Conservation (phyloP, 2,329 filamentous ascomycete genomes). For the Hypomyces perniciosus region DNA sequence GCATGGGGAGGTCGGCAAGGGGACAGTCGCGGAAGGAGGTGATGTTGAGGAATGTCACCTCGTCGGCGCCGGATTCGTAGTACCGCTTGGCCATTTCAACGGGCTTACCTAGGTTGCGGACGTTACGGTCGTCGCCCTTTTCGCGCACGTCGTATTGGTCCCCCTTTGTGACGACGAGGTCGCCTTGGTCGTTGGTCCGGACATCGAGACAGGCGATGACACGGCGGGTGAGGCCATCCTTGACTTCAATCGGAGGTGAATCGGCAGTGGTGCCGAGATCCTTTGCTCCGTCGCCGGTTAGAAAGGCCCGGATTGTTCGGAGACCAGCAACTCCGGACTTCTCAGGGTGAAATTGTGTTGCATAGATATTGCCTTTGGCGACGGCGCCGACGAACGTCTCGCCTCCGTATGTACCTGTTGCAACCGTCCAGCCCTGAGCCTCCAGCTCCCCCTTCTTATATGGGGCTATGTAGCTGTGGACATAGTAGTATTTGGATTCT, state of each 20-base stretch:
- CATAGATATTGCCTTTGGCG: constrained; percentile 76
- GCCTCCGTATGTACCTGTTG: constrained; percentile 77
- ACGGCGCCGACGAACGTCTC: constrained; percentile 92
- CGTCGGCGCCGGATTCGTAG: constrained; percentile 94
- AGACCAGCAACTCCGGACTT: constrained; percentile 91
- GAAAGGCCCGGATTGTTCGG: constrained; percentile 75
- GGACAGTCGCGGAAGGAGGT: constrained; percentile 96
- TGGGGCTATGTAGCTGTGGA: constrained; percentile 85
- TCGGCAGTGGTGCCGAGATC: constrained; percentile 34
- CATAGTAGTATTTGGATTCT: constrained; percentile 95
- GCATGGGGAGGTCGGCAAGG: constrained; percentile 87
- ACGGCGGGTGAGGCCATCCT: constrained; percentile 77
- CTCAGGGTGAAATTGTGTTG: constrained; percentile 95
- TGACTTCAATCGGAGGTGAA: constrained; percentile 17
- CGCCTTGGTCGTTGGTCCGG: constrained; percentile 85
- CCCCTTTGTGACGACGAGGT: constrained; percentile 95
- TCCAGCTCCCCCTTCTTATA: constrained; percentile 72
- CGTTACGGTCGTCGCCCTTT: constrained; percentile 58
- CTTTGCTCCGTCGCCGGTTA: constrained; percentile 61
- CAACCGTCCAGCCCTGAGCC: constrained; percentile 81
- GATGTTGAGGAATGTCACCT: constrained; percentile 97
- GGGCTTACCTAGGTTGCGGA: constrained; percentile 93
- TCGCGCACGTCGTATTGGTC: constrained; percentile 98
- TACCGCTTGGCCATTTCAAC: constrained; percentile 91
- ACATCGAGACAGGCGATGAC: constrained; percentile 97